Evolutionary conservation across 75 land plant species (phyloP), one percentile per base, ranked within the genome.

Genomic region (Pinus albicaulis): DNA sequence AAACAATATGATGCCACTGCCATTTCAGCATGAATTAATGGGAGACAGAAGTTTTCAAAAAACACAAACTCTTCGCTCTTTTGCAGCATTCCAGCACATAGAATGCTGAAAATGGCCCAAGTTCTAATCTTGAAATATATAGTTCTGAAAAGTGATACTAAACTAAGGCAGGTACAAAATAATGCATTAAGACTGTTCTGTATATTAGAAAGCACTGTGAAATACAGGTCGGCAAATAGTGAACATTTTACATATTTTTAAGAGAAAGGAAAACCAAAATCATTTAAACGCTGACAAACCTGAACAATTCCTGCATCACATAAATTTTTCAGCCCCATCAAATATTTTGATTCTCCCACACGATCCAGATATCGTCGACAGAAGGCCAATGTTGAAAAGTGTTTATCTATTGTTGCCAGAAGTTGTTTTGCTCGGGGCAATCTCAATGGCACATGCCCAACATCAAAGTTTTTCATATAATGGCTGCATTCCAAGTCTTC

Each of bases 401-500:
- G 82, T 82, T 96, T 96, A 78, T 96, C 96, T 11, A 96, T 96
- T 56, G 95, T 94, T 25, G 90, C 93, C 55, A 96, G 86, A 79
- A 96, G 82, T 80, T 92, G 95, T 75, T 94, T 96, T 44, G 99
- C 99, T 66, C 95, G 85, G 14, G 98, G 92, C 71, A 96, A 78
- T 44, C 99, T 83, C 57, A 96, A 78, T 7, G 99, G 98, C 58
- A 96, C 80, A 73, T 96, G 98, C 25, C 99, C 99, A 26, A 77
- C 95, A 56, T 96, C 99, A 84, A 94, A 96, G 66, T 92, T 92
- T 81, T 96, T 96, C 99, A 96, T 96, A 79, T 96, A 96, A 79
- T 96, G 98, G 64, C 99, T 96, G 85, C 98, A 94, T 75, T 96
- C 99, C 76, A 96, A 78, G 82, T 96, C 99, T 79, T 96, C 99